Base-by-base conservation (phyloP, 805 yeast genomes). In the Candida palmyrensis region DNA sequence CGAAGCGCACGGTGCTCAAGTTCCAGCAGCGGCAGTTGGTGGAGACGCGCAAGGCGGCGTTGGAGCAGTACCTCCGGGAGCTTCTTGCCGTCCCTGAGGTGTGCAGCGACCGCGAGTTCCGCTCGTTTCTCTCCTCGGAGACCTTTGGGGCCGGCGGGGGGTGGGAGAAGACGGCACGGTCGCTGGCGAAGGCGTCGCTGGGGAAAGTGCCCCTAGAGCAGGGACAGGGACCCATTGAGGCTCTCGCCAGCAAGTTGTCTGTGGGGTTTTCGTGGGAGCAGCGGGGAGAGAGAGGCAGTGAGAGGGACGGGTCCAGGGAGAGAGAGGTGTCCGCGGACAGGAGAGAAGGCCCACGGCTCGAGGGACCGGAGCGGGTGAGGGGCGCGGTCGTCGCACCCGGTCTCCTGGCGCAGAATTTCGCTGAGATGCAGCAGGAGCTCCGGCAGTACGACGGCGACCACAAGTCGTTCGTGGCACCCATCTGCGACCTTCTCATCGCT, bases 81-180 rank as follows among this genome's bases (percentile, higher is more conserved):
- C 56, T 89, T 30, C 55, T 89, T 13, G 47, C 57, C 20, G 69
- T 79, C 11, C 81, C 85, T 1, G 77, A 74, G 18, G 83, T 89
- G 2, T 88, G 96, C 49, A 72, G 77, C 18, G 80, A 83, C 49
- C 69, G 73, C 33, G 76, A 77, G 5, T 83, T 89, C 49, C 62
- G 96, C 36, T 68, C 76, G 27, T 89, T 90, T 51, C 57, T 89
- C 29, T 85, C 96, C 0, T 74, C 83, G n/a, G 83, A 79, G 37
- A 68, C 70, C 20, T 79, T 79, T 45, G 64, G 40, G 27, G 36
- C 61, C 13, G 42, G 64, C 5, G n/a, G n/a, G n/a, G n/a, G n/a
- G n/a, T n/a, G n/a, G n/a, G n/a, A n/a, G n/a, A n/a, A n/a, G n/a
- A n/a, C n/a, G n/a, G n/a, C n/a, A n/a, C n/a, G n/a, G n/a, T n/a